A percentile compares a stretch with the other conserved stretches of the same genome.
Evolutionary conservation across 768 basidiomycete species (phyloP).

Genomic region (Naematelia encephala): DNA sequence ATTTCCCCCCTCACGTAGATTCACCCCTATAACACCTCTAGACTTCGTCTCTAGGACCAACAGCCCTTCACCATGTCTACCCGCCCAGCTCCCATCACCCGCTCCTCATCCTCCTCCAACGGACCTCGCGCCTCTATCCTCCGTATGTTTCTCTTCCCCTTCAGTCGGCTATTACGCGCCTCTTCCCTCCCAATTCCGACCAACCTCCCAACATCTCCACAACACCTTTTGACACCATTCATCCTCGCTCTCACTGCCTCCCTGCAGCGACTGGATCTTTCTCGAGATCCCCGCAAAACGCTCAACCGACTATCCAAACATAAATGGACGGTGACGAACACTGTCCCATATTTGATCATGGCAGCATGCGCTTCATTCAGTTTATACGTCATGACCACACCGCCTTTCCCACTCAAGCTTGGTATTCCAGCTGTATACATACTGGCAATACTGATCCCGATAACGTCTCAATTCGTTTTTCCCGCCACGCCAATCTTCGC

Average conservation of each 20-base stretch:
- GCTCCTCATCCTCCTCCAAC: not conserved
- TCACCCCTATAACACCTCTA: not conserved
- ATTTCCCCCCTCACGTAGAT: not conserved
- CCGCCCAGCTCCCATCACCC: not conserved
- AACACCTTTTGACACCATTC: slow-evolving; percentile 22
- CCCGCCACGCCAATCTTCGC: slow-evolving; percentile 79
- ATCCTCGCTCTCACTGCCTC: slow-evolving; percentile 36
- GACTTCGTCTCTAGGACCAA: not conserved
- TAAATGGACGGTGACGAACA: slow-evolving; percentile 40
- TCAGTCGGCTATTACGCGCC: slow-evolving; percentile 27
- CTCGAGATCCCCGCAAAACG: slow-evolving; percentile 37
- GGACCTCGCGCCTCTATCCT: slow-evolving; percentile 14
- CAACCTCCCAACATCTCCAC: slow-evolving; percentile 25
- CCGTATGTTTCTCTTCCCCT: slow-evolving; percentile 31
- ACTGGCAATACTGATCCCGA: slow-evolving; percentile 69
- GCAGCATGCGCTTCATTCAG: slow-evolving; percentile 81
- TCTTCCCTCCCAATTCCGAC: slow-evolving; percentile 33
- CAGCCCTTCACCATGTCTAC: slow-evolving; percentile 11
- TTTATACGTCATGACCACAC: slow-evolving; percentile 77
- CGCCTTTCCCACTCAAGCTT: slow-evolving; percentile 57
- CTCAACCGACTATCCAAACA: slow-evolving; percentile 30
- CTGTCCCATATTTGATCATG: slow-evolving; percentile 73
- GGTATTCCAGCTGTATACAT: slow-evolving; percentile 69
- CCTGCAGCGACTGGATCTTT: slow-evolving; percentile 42
- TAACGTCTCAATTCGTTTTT: slow-evolving; percentile 85